Percentiles rank a stretch among this genome's conserved stretches.
These are phyloP conservation scores for Aspergillus texensis DNA, from an alignment of 2,329 filamentous ascomycete species.

Conservation along the genomic window DNA sequence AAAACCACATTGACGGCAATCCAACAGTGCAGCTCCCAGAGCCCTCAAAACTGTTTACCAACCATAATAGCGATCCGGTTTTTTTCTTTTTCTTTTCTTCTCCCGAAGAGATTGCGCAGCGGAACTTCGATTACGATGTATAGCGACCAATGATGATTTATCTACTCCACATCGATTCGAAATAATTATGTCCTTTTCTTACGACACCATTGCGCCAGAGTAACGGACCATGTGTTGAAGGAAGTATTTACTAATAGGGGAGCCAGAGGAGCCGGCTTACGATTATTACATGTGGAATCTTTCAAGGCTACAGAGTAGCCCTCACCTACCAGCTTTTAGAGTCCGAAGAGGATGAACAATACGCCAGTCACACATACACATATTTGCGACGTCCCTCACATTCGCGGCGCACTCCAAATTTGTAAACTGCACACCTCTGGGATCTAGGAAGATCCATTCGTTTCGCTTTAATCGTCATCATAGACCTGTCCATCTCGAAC, in stretches of 20 bases:
- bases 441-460: not conserved
- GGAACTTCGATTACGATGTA: not conserved
- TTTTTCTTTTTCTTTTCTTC: not conserved
- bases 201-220: conserved; percentile 2
- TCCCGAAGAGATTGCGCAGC: not conserved
- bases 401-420: not conserved
- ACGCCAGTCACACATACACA: not conserved
- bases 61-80: not conserved
- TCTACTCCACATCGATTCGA: not conserved
- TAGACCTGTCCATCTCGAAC: not conserved
- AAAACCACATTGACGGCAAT: not conserved
- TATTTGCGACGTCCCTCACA: not conserved
- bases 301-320: not conserved
- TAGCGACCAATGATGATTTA: not conserved
- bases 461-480: not conserved
- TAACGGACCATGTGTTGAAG: conserved; percentile 9
- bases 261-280: conserved; percentile 4
- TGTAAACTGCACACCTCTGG: not conserved
- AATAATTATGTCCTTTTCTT: conserved; percentile 3
- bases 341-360: not conserved
- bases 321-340: not conserved
- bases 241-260: not conserved
- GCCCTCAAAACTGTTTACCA: not conserved
- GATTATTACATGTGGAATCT: not conserved
- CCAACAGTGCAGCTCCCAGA: not conserved